Evolutionary conservation across 2,329 filamentous ascomycete genomes (phyloP).

Genomic region (Knufia petricola): DNA sequence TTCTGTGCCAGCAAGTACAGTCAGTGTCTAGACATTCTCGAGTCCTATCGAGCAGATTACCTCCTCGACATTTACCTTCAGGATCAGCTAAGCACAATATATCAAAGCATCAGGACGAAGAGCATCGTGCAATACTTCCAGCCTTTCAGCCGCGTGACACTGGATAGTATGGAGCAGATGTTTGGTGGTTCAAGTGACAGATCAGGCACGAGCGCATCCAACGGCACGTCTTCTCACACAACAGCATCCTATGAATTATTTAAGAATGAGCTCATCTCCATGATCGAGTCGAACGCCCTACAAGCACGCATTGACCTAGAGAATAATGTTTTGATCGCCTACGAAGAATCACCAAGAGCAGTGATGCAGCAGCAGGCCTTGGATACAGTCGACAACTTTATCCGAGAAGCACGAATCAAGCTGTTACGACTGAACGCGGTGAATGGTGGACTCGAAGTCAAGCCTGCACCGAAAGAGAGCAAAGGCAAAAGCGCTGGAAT

Average conservation of each 20-base stretch:
- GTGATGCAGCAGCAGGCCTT: conserved; percentile 63
- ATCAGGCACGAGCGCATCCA: conserved; percentile 44
- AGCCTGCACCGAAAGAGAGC: conserved; percentile 25
- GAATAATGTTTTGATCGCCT: conserved; percentile 66
- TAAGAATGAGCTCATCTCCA: conserved; percentile 56
- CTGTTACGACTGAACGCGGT: conserved; percentile 68
- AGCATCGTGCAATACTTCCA: conserved; percentile 89
- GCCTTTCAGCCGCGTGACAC: conserved; percentile 78
- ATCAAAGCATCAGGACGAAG: conserved; percentile 69
- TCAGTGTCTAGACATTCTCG: conserved; percentile 70
- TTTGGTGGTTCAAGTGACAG: conserved; percentile 51
- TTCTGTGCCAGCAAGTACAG: conserved; percentile 90
- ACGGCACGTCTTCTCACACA: conserved; percentile 3
- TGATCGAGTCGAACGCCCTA: conserved; percentile 65
- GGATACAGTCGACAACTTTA: conserved; percentile 59
- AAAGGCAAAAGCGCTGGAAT: neutral
- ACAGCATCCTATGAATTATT: conserved; percentile 26
- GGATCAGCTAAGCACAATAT: conserved; percentile 60
- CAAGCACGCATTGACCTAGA: conserved; percentile 78
- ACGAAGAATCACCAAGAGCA: conserved; percentile 55
- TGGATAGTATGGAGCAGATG: conserved; percentile 65
- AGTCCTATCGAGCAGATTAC: conserved; percentile 74
- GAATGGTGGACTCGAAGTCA: conserved; percentile 65
- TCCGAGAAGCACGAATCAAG: conserved; percentile 64
- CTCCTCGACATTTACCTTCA: conserved; percentile 82